phyloP scores from a whole-genome alignment of 768 basidiomycete genomes.

The Podaxis pistillaris region DNA sequence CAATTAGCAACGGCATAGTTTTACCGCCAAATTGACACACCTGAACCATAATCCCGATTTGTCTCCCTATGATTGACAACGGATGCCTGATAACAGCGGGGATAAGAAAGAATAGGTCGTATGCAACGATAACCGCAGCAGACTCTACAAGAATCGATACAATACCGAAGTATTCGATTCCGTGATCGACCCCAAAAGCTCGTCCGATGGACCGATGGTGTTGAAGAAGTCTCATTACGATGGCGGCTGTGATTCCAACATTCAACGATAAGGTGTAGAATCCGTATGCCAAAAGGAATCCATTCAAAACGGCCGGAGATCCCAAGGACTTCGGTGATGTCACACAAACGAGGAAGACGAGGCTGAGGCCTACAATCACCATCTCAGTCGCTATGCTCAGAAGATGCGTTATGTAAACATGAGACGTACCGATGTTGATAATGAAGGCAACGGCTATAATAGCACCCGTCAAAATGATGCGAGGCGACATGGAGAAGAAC shows the following conservation, averaged over 20 bases:
- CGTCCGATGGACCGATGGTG: not conserved
- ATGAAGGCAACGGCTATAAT: not conserved
- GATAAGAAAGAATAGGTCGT: not conserved
- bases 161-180: not conserved
- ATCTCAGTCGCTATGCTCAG: no score
- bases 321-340: not conserved
- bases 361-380: not conserved
- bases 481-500: not conserved
- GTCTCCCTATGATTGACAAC: not conserved
- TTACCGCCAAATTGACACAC: not conserved
- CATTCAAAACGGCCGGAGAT: not conserved
- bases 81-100: not conserved
- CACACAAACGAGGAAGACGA: not conserved
- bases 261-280: not conserved
- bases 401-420: not conserved
- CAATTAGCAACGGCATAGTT: no score
- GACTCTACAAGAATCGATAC: conserved; percentile 3
- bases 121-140: not conserved
- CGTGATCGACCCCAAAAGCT: not conserved
- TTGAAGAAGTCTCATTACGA: not conserved
- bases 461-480: not conserved
- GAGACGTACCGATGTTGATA: not conserved
- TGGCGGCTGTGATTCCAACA: not conserved
- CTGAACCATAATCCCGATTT: conserved; percentile 2
- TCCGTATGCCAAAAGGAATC: not conserved